Evolutionary conservation across 2,329 filamentous ascomycete species (phyloP), one percentile per base, ranked within the genome.

Genomic region (Hypoxylon sp.): DNA sequence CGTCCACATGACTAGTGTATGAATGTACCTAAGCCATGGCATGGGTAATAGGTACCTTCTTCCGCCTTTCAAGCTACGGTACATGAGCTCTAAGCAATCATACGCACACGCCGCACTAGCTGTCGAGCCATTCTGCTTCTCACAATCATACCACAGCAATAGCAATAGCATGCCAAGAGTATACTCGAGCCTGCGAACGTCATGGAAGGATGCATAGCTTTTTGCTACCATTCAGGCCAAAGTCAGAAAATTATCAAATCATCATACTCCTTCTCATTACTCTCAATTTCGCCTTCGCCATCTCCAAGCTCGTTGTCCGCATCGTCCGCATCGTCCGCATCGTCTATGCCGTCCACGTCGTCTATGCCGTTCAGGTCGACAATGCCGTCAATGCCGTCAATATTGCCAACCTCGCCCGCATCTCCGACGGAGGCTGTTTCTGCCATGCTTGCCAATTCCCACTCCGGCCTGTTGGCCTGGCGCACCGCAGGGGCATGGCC

Each of bases 381-480:
- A n/a, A n/a, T n/a, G n/a, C n/a, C n/a, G n/a, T n/a, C n/a, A n/a
- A n/a, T n/a, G n/a, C n/a, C n/a, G n/a, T n/a, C n/a, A n/a, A n/a
- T n/a, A n/a, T n/a, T n/a, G n/a, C n/a, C n/a, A n/a, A n/a, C n/a
- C n/a, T n/a, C n/a, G n/a, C n/a, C 3, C 8, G 14, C 50, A 18
- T 48, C 52, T 12, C n/a, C 24, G 28, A 44, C 26, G 11, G 49
- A 46, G 11, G 40, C 20, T 18, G 42, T 59, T 14, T 57, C 48
- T 2, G 46, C 40, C 7, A 46, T 33, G 48, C 60, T 65, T 3
- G 60, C 22, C 12, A 52, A 28, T 53, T 71, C 69, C 72, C 71
- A 73, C 46, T 74, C 71, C 1, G 66, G 63, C 14, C 48, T 61
- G 16, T 71, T 58, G n/a, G 40, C 44, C 28, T 53, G 46, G 18